A percentile compares a stretch with the other conserved stretches of the same genome.
Conservation (phyloP, 228 moss, liverwort and hornwort genomes). For the Sphagnum magellanicum region DNA sequence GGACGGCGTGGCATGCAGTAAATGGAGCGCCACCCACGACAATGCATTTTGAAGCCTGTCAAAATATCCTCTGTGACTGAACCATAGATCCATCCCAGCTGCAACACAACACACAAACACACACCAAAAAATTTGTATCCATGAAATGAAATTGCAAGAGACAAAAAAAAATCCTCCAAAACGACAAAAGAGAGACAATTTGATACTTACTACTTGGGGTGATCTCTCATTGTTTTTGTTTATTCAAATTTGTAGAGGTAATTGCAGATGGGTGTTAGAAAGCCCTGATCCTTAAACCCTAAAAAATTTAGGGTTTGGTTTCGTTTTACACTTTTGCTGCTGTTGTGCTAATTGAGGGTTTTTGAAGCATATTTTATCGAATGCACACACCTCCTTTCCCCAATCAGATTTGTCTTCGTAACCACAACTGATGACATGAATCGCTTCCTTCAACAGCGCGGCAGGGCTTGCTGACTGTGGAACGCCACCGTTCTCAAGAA, state of each 20-base stretch:
- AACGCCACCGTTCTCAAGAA: slow-evolving; percentile 61
- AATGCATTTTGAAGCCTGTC: slow-evolving; percentile 89
- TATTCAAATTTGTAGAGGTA: too few species aligned
- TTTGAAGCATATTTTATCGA: too few species aligned
- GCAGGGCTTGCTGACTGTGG: slow-evolving; percentile 40
- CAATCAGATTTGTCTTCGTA: slow-evolving; percentile 87
- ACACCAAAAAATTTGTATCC: neutral
- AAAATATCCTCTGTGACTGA: slow-evolving; percentile 90
- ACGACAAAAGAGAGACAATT: too few species aligned
- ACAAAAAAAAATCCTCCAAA: too few species aligned
- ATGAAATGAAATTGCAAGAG: neutral
- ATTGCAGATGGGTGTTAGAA: too few species aligned
- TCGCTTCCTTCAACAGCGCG: slow-evolving; percentile 70
- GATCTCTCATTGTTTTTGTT: too few species aligned
- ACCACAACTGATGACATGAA: slow-evolving; percentile 79
- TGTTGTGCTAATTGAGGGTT: too few species aligned
- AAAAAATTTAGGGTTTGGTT: too few species aligned
- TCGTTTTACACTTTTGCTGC: too few species aligned
- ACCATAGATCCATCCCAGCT: slow-evolving; percentile 93
- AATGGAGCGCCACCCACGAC: slow-evolving; percentile 74
- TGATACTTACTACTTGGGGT: too few species aligned
- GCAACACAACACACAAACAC: neutral
- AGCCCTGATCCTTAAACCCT: too few species aligned
- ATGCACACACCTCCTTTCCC: slow-evolving; percentile 63
- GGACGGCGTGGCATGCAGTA: slow-evolving; percentile 69